Evolutionary conservation across 441 rosid species (phyloP), one percentile per base, ranked within the genome.

Genomic region (Jatropha podagrica): DNA sequence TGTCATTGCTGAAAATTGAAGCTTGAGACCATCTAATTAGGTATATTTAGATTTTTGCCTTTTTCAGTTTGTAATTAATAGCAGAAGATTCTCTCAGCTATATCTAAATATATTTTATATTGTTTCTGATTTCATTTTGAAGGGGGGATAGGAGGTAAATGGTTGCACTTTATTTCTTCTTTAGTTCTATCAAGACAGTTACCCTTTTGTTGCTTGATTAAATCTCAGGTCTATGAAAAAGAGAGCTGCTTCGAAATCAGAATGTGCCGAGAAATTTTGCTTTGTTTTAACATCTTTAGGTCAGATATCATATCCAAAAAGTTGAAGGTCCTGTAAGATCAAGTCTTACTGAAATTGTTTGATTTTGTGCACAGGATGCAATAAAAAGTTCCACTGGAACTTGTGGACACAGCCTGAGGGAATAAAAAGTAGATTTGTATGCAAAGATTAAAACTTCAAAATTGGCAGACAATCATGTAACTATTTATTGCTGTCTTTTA

Each of bases 21-120:
- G n/a, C 44, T 75, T 13, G 51, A 58, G 69, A 68, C 71, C 61
- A 40, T 68, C 38, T 65, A 20, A 41, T 18, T 27, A 41, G 67
- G 23, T 37, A 44, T 54, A 26, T 52, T 70, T 40, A 27, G 42
- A 27, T 46, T 26, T 44, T 40, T 4, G 11, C 42, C 13, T 37
- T 59, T 66, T 60, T 37, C 13, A 12, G 38, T 46, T 20, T 48
- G 62, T 49, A 68, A 59, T 68, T 75, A 68, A 27, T 42, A 27
- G 8, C 27, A 27, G 73, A 37, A 41, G 13, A 71, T 48, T 23
- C n/a, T 55, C n/a, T 37, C n/a, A 7, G 38, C 12, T 7, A 0
- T 15, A 18, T 54, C 7, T 69, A 51, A 49, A 48, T 32, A 9
- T 69, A 3, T 27, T n/a, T 32, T 52, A 4, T 68, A 13, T 68